Conservation (phyloP, 371 early-diverging fungal genomes). For the Actinomortierella wolfii region DNA sequence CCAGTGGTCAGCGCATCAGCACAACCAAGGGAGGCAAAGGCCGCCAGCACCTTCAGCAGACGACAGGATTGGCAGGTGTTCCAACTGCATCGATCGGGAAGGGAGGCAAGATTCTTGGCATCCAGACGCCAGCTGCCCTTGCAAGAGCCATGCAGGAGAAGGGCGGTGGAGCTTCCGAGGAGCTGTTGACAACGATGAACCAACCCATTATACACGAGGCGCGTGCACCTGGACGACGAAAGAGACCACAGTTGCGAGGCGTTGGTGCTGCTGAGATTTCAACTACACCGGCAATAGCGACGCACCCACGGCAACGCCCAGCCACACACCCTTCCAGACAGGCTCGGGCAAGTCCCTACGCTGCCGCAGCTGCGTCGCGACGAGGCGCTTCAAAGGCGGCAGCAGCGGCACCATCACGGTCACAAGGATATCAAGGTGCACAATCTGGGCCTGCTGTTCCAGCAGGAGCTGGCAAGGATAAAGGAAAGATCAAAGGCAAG, state of each 20-base stretch:
- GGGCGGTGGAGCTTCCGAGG: constrained; percentile 33
- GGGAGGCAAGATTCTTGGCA: constrained; percentile 11
- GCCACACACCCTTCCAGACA: background rate
- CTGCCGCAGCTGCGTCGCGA: constrained; percentile 2
- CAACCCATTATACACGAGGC: constrained; percentile 24
- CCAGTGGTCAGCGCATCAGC: constrained; percentile 14
- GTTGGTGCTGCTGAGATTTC: constrained; percentile 5
- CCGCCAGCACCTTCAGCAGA: background rate
- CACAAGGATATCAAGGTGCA: constrained; percentile 6
- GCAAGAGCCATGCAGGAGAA: constrained; percentile 47
- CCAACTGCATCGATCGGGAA: background rate
- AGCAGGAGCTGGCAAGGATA: background rate
- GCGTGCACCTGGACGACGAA: constrained; percentile 20
- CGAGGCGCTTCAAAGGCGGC: constrained; percentile 4
- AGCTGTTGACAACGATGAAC: constrained; percentile 22
- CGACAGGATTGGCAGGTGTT: background rate
- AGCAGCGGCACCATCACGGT: background rate
- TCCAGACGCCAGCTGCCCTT: constrained; percentile 28
- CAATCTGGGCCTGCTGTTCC: background rate
- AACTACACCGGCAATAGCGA: background rate
- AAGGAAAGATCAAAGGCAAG: constrained; percentile 4
- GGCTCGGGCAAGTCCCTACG: background rate
- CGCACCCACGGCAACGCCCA: background rate
- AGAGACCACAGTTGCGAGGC: constrained; percentile 8
- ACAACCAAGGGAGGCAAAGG: constrained; percentile 1